phyloP scores from a whole-genome alignment of 768 basidiomycete species.

The Suillus sp. region DNA sequence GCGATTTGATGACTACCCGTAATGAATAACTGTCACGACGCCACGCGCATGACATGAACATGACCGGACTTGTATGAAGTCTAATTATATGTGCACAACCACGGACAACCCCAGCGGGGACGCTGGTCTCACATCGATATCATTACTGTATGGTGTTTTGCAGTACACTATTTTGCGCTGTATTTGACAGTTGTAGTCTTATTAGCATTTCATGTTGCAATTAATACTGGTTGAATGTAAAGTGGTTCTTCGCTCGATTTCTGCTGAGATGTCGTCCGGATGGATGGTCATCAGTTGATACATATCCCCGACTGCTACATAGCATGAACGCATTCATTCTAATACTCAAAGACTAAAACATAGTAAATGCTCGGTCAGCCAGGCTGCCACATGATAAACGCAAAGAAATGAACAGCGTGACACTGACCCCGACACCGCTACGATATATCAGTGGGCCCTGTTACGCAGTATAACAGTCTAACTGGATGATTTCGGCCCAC shows the following conservation, averaged over 20 bases:
- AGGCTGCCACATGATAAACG: not conserved
- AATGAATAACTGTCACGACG: slow-evolving; percentile 22
- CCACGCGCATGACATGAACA: not conserved
- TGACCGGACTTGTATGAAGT: slow-evolving; percentile 16
- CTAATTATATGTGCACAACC: slow-evolving; percentile 18
- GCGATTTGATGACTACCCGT: slow-evolving; percentile 30
- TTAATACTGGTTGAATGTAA: slow-evolving; percentile 5
- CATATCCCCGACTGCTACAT: too few species aligned
- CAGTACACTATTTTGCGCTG: slow-evolving; percentile 17
- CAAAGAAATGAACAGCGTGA: not conserved
- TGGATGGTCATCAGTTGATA: too few species aligned
- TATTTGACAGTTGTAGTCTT: slow-evolving; percentile 34
- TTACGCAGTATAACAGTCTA: not conserved
- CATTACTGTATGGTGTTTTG: slow-evolving; percentile 14
- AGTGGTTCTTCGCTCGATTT: not conserved
- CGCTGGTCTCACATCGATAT: slow-evolving; percentile 14
- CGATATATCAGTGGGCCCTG: not conserved
- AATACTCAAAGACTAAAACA: too few species aligned
- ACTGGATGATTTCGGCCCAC: not conserved
- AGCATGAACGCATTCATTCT: too few species aligned
- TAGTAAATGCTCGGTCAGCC: not conserved
- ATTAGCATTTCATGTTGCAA: slow-evolving; percentile 15
- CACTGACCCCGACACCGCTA: not conserved
- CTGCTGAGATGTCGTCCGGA: too few species aligned
- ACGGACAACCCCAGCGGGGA: slow-evolving; percentile 12